Evolutionary conservation across 352 stramenopile species (phyloP), one percentile per base, ranked within the genome.

Genomic region (Hyaloperonospora brassicae): DNA sequence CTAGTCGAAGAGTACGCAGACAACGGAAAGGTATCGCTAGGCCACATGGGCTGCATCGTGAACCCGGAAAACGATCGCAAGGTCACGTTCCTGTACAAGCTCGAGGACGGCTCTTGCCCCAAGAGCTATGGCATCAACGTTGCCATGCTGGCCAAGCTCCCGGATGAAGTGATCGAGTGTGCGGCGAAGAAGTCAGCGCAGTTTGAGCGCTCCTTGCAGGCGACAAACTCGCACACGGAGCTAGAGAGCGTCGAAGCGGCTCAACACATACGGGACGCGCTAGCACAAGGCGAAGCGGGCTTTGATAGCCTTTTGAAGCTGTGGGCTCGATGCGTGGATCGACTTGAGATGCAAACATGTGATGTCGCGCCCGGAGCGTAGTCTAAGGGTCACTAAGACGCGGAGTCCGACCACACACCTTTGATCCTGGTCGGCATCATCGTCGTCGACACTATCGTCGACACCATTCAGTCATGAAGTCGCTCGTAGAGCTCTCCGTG

Each of bases 61-160:
- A 81, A 92, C 49, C 75, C 80, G 5, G 65, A 79, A 47, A 90
- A 91, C 54, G 82, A 90, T 23, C 76, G 89, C 44, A 96, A 96
- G 57, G 97, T 99, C 24, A 98, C 96, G 1, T 99, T 99, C 72
- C 66, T 99, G 35, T 99, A 99, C 82, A 98, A 98, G 64, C 73
- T 99, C 10, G 87, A 91, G 13, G 72, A 87, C 7, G 97, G 97
- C 3, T 87, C 96, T 51, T 99, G 93, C 59, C 96, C 96, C 14
- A 98, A 98, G 70, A 98, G 86, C 53, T 99, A 99, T 71, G 97
- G 97, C 52, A 92, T 99, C 59, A 99, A 99, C 68, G 97, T 99
- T 8, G 97, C 97, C 8, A 91, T 97, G 67, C 79, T 99, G 14
- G 97, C 97, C 9, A 92, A 94, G 49, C 82, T 99, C 3, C 97